These are phyloP conservation scores for Diplocarpon rosae DNA, from an alignment of 2,329 filamentous ascomycete species.

Conservation along the genomic window DNA sequence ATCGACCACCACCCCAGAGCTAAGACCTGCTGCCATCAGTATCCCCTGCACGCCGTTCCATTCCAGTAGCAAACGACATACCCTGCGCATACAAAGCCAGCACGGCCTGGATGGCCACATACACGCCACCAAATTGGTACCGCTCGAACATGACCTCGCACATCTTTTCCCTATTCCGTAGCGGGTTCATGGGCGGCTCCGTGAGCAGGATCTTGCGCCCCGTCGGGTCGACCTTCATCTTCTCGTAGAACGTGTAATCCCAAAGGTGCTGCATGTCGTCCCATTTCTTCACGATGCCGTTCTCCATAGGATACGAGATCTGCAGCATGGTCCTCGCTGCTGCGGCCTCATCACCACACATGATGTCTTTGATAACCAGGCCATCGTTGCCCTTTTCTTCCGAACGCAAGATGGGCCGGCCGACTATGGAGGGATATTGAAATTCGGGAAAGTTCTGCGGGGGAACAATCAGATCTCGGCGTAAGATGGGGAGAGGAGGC, in stretches of 20 bases:
- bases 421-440: slow-evolving; percentile 96
- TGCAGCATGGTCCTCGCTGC: slow-evolving; percentile 95
- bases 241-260: slow-evolving; percentile 98
- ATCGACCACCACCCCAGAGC: slow-evolving; percentile 94
- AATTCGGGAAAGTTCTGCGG: slow-evolving; percentile 92
- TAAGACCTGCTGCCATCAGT: slow-evolving; percentile 49
- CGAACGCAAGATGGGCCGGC: slow-evolving; percentile 90
- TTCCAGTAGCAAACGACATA: slow-evolving; percentile 29
- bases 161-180: slow-evolving; percentile 97
- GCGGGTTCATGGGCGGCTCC: slow-evolving; percentile 94
- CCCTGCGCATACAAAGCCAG: slow-evolving; percentile 94
- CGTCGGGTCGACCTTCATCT: slow-evolving; percentile 82
- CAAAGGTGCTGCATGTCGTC: slow-evolving; percentile 99
- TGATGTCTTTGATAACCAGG: slow-evolving; percentile 89
- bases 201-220: slow-evolving; percentile 96
- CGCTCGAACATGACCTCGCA: slow-evolving; percentile 98
- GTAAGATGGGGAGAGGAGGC: slow-evolving; percentile 5
- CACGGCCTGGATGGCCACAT: slow-evolving; percentile 96
- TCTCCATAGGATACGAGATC: slow-evolving; percentile 99
- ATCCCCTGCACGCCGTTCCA: not conserved
- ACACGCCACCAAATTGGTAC: slow-evolving; percentile 92
- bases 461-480: slow-evolving; percentile 6
- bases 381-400: slow-evolving; percentile 65
- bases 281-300: slow-evolving; percentile 98
- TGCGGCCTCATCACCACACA: slow-evolving; percentile 98